Conservation (phyloP, 2,329 filamentous ascomycete genomes). For the Ophiocordyceps camponoti-rufipedis region DNA sequence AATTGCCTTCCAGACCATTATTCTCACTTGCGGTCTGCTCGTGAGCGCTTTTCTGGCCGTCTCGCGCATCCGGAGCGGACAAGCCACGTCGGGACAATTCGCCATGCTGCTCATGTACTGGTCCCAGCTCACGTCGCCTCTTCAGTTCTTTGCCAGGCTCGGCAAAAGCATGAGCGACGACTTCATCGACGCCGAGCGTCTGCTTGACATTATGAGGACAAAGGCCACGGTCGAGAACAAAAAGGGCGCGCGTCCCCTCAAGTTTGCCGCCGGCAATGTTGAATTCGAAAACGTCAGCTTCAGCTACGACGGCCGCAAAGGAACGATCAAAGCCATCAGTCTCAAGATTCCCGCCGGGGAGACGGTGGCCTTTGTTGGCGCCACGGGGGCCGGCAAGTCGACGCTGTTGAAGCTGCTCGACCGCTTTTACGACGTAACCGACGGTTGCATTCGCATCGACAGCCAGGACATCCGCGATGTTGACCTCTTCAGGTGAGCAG, state of each 20-base stretch:
- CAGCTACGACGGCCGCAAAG: conserved; percentile 40
- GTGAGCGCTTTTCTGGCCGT: conserved; percentile 42
- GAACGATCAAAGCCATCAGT: conserved; percentile 34
- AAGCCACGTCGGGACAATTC: conserved; percentile 47
- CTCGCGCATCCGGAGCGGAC: conserved; percentile 45
- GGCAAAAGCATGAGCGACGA: conserved; percentile 37
- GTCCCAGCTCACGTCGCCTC: conserved; percentile 50
- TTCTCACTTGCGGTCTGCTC: conserved; percentile 51
- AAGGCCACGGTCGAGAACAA: conserved; percentile 36
- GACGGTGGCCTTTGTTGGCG: conserved; percentile 40
- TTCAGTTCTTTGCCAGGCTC: conserved; percentile 48
- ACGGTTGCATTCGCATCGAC: conserved; percentile 34
- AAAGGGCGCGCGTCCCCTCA: conserved; percentile 28
- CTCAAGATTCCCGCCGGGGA: conserved; percentile 31
- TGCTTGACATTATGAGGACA: conserved; percentile 38
- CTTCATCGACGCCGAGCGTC: conserved; percentile 37
- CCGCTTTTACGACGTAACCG: conserved; percentile 38
- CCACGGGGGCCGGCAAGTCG: conserved; percentile 41
- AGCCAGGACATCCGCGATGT: conserved; percentile 37
- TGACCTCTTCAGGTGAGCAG: conserved; percentile 24
- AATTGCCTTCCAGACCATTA: conserved; percentile 37
- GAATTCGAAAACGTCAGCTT: conserved; percentile 37
- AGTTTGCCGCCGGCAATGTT: conserved; percentile 32
- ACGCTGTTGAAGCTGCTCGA: conserved; percentile 39
- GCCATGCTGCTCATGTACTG: conserved; percentile 57